Base-by-base conservation (phyloP, 2,329 filamentous ascomycete species). In the Penicillium corylophilum region DNA sequence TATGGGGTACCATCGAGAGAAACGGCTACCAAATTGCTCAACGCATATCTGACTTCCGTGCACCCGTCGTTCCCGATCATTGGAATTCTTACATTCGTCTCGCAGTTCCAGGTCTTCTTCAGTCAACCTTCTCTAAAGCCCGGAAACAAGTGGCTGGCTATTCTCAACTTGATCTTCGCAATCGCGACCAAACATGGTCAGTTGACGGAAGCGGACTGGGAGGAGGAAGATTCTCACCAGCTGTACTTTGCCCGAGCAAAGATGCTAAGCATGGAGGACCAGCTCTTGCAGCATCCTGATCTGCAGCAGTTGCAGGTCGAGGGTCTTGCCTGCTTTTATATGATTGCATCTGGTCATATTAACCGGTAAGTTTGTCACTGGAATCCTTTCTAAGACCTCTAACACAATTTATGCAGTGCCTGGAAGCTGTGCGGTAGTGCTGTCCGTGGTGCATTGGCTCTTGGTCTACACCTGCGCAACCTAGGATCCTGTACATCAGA, bases 21-120 rank as follows among this genome's bases (percentile, higher is more conserved):
- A 43, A 63, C 63, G 33, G 74, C 74, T 8, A 64, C 68, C 15
- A 65, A 66, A 28, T 65, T 77, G 33, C 71, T 76, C 50, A 69
- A 73, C 46, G 63, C 66, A 23, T 77, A 75, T 48, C 60, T 76
- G 42, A 64, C 61, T 10, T 71, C 71, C 5, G 71, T 76, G n/a
- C 74, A 77, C 55, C 66, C 72, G 1, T 71, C 72, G 2, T 77
- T 76, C 56, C 75, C 75, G 18, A 73, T 77, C 15, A 67, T 77
- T 46, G 70, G 72, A 8, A 68, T 68, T 41, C 60, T 66, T 2
- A 72, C 70, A 13, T 76, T 77, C 52, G 65, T 69, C n/a, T 65
- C 63, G 9, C 72, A 75, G 38, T 76, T 75, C 39, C 67, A 71
- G 38, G 64, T 70, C 13, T 73, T 74, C 52, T 71, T 68, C 50